A percentile compares a stretch with the other conserved stretches of the same genome.
Conservation (phyloP, 495 filamentous ascomycete species). For the Neurospora sp. region DNA sequence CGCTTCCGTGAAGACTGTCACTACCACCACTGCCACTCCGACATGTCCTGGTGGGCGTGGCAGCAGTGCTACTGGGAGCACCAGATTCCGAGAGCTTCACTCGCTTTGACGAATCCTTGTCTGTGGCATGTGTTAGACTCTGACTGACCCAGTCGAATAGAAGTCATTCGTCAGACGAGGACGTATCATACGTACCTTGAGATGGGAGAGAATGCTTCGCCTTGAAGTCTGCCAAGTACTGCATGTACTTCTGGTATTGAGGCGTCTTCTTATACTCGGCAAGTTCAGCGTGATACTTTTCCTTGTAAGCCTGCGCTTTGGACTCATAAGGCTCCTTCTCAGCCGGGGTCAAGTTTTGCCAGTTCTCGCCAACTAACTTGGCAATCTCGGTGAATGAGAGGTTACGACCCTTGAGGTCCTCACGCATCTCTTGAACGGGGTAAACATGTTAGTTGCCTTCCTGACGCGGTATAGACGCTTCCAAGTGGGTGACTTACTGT, state of each 20-base stretch:
- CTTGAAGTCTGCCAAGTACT: conserved; percentile 67
- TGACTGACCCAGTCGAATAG: neutral
- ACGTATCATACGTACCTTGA: conserved; percentile 28
- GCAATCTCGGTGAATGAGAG: conserved; percentile 74
- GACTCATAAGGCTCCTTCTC: conserved; percentile 63
- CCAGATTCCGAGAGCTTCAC: conserved; percentile 23
- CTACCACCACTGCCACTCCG: conserved; percentile 30
- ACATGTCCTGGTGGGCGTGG: conserved; percentile 25
- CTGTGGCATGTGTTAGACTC: conserved; percentile 9
- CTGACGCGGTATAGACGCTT: neutral
- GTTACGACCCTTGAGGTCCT: conserved; percentile 60
- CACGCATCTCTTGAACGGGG: conserved; percentile 50
- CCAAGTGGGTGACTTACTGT: conserved; percentile 44
- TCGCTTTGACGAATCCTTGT: conserved; percentile 36
- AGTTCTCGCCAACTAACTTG: conserved; percentile 69
- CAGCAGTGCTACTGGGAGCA: conserved; percentile 18
- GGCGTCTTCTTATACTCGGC: conserved; percentile 64
- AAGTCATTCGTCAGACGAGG: neutral
- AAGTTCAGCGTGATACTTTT: conserved; percentile 57
- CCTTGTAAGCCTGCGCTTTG: conserved; percentile 58
- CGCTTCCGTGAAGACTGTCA: conserved; percentile 34
- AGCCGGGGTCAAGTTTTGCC: conserved; percentile 55
- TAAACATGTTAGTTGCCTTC: neutral
- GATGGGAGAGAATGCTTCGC: conserved; percentile 45
- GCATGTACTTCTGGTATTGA: conserved; percentile 47